Conservation (phyloP, 2,329 filamentous ascomycete species). For the Epichloe uncinata region DNA sequence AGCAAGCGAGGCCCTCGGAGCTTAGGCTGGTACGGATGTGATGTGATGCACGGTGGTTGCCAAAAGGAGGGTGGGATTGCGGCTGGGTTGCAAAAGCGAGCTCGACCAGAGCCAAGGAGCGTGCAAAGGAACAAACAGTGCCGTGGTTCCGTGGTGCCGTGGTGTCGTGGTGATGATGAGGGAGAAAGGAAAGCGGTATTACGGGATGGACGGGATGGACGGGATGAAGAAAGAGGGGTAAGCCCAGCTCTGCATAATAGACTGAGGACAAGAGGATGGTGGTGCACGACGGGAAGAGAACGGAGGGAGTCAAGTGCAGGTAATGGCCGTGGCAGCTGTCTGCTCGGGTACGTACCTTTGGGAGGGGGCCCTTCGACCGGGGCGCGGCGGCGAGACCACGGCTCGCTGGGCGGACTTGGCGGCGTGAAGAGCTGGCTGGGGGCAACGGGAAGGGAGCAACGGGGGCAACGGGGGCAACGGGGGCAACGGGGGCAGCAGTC, state of each 20-base stretch:
- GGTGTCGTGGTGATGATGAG: conserved; percentile 18
- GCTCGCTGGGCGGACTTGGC: no score
- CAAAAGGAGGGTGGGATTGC: conserved; percentile 25
- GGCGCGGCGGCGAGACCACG: no score
- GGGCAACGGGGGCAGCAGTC: no score
- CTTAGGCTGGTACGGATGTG: conserved; percentile 3
- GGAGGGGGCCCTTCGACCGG: no score
- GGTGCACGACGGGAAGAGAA: conserved; percentile 11
- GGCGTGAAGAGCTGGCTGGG: no score
- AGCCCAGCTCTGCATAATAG: conserved; percentile 21
- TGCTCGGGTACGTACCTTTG: not conserved
- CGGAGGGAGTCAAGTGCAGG: not conserved
- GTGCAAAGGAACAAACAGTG: conserved; percentile 22
- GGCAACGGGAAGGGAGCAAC: no score
- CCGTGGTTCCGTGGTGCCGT: conserved; percentile 6
- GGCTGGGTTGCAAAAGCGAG: conserved; percentile 13
- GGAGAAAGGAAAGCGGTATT: conserved; percentile 25
- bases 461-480: no score
- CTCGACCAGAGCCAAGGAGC: conserved; percentile 24
- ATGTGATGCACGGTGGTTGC: conserved; percentile 17
- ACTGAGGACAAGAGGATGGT: conserved; percentile 13
- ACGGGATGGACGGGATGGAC: conserved; percentile 27
- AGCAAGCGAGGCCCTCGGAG: conserved; percentile 7
- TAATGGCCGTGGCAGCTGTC: not conserved
- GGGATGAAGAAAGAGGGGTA: conserved; percentile 13